Base-by-base conservation (phyloP, 2,329 filamentous ascomycete genomes). In the Scedosporium boydii region DNA sequence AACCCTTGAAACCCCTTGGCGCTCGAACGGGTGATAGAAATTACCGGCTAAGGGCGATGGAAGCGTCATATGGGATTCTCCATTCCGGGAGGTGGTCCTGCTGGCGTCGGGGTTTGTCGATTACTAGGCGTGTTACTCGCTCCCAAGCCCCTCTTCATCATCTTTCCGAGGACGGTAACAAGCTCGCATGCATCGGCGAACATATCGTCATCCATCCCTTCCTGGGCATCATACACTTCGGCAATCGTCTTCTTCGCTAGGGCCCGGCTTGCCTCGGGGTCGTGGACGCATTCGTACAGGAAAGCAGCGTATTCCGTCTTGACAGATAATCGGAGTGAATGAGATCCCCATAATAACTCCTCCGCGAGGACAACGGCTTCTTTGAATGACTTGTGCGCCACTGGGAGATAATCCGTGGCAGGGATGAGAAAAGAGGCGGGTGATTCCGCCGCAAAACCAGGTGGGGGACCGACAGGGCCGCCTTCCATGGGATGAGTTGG, bases 291-390 rank as follows among this genome's bases (percentile, higher is more conserved):
- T 71, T 98, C 95, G 78, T 93, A 97, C 1, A 97, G 78, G 72
- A 97, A 99, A 0, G 93, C 93, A 14, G 90, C 86, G 72, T 96
- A 96, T 73, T 99, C 95, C 1, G 96, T 88, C 69, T 95, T 95
- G 60, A 96, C 88, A 0, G 91, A 96, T 0, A 99, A 79, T 1
- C 93, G 88, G 16, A 99, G 78, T 0, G 95, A 95, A 71, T 98
- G 92, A 0, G 91, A 96, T 2, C 93, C 91, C 72, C 91, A 91
- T 1, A 98, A 83, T 9, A 92, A 79, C 27, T 80, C 77, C 58
- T 93, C 89, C 2, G 93, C 90, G 3, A 96, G 81, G 0, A 81
- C 76, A 5, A 88, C 83, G 1, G 92, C 93, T 63, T 92, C 87
- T 51, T 83, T 83, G 72, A 99, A 99, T 71, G 90, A 91, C 60